These are phyloP conservation scores for Sporisorium reilianum DNA, from an alignment of 1,284 basidiomycete species.

Conservation along the genomic window DNA sequence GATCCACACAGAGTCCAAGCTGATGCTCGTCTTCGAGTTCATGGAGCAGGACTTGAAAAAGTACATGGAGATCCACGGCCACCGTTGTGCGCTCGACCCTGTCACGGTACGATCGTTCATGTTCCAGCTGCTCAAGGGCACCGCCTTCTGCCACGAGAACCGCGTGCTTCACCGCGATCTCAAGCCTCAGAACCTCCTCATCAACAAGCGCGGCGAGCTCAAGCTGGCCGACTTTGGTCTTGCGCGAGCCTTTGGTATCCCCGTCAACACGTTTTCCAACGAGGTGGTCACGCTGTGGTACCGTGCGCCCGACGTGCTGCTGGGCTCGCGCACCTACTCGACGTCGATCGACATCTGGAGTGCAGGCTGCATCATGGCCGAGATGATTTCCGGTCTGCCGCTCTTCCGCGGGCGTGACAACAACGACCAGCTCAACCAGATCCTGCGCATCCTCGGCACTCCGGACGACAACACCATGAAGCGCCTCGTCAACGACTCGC, in stretches of 20 bases:
- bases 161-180: constrained; percentile 96
- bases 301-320: constrained; percentile 95
- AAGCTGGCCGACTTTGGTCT: constrained; percentile 90
- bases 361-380: constrained; percentile 96
- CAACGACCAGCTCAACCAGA: constrained; percentile 95
- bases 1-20: constrained; percentile 92
- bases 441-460: constrained; percentile 96
- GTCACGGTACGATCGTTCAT: constrained; percentile 94
- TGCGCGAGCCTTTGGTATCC: constrained; percentile 78
- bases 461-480: constrained; percentile 89
- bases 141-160: constrained; percentile 98
- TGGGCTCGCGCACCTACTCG: constrained; percentile 96
- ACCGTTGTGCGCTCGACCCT: constrained; percentile 92
- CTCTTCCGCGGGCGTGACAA: constrained; percentile 98
- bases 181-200: constrained; percentile 96
- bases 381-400: constrained; percentile 91
- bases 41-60: constrained; percentile 99
- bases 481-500: constrained; percentile 91
- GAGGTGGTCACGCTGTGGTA: constrained; percentile 93
- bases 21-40: constrained; percentile 98
- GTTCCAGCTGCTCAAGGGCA: constrained; percentile 96
- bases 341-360: constrained; percentile 99
- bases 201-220: constrained; percentile 96
- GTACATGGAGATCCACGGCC: constrained; percentile 99
- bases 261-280: constrained; percentile 69